A percentile compares a stretch with the other conserved stretches of the same genome.
Conservation (phyloP, 169 alveolate species). For the Theileria parva region DNA sequence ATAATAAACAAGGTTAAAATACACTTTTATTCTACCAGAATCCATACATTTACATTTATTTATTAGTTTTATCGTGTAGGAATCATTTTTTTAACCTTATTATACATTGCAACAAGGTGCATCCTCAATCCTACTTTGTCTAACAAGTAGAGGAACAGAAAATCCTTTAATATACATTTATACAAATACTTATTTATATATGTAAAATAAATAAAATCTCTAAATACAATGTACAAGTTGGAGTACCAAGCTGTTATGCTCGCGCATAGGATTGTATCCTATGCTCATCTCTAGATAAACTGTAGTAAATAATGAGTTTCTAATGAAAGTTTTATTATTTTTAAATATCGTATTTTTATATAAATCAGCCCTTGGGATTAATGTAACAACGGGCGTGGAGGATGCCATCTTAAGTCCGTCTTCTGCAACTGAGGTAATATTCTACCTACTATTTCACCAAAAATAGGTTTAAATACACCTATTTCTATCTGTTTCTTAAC, state of each 20-base stretch:
- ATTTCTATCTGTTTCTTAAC: neutral
- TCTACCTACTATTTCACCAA: neutral
- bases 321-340: neutral
- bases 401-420: neutral
- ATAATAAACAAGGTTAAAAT: neutral
- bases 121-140: constrained; percentile 2
- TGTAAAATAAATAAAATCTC: neutral
- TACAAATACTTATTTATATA: neutral
- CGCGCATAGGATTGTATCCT: neutral
- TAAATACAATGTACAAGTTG: neutral
- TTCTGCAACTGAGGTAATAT: neutral
- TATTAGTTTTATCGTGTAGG: neutral
- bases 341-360: constrained; percentile 16
- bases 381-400: neutral
- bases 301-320: neutral
- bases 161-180: neutral
- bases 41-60: neutral
- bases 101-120: constrained; percentile 8
- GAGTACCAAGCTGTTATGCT: neutral
- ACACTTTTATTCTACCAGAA: neutral
- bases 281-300: neutral
- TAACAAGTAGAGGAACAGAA: neutral
- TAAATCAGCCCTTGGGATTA: neutral
- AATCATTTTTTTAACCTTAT: neutral
- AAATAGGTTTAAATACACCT: neutral